phyloP scores from a whole-genome alignment of 1,284 basidiomycete species.

The Cutaneotrichosporon daszewskae region DNA sequence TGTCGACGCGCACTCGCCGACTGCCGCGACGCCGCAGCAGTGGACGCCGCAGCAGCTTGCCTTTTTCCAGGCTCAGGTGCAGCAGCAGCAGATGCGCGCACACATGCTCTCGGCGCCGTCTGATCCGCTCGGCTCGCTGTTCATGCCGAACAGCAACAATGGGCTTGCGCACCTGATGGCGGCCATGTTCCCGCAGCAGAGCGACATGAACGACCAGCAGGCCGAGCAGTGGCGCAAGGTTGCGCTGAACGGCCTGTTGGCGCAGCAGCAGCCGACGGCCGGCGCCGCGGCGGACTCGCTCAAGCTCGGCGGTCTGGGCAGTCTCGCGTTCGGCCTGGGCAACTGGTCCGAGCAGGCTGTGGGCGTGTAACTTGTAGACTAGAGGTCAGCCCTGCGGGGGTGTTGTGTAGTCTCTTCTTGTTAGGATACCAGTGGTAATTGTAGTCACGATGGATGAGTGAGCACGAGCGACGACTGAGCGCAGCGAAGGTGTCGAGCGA shows the following conservation, averaged over 20 bases:
- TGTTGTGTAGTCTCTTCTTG: too few species aligned
- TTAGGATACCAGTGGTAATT: too few species aligned
- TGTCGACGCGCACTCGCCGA: conserved; percentile 3
- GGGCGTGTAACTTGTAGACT: conserved; percentile 12
- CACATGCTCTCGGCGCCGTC: conserved; percentile 5
- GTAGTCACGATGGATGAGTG: too few species aligned
- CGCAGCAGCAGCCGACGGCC: too few species aligned
- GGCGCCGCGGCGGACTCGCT: too few species aligned
- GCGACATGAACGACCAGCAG: conserved; percentile 9
- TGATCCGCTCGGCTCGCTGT: conserved; percentile 13
- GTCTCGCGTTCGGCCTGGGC: conserved; percentile 3
- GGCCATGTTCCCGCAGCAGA: conserved; percentile 30
- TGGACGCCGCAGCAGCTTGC: conserved; percentile 27
- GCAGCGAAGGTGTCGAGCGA: too few species aligned
- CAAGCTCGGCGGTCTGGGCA: conserved; percentile 1
- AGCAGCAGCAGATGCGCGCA: conserved; percentile 17
- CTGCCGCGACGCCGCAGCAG: conserved; percentile 7
- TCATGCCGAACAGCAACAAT: conserved; percentile 6
- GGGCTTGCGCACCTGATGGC: conserved; percentile 27
- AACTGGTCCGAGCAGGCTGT: conserved; percentile 10
- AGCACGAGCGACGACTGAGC: too few species aligned
- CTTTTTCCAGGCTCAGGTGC: conserved; percentile 27
- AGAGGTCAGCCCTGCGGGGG: too few species aligned
- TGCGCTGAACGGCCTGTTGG: conserved; percentile 3
- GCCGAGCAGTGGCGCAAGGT: conserved; percentile 25